Percentiles rank a stretch among this genome's conserved stretches.
phyloP scores from a whole-genome alignment of 495 filamentous ascomycete species.

The Podospora comata region DNA sequence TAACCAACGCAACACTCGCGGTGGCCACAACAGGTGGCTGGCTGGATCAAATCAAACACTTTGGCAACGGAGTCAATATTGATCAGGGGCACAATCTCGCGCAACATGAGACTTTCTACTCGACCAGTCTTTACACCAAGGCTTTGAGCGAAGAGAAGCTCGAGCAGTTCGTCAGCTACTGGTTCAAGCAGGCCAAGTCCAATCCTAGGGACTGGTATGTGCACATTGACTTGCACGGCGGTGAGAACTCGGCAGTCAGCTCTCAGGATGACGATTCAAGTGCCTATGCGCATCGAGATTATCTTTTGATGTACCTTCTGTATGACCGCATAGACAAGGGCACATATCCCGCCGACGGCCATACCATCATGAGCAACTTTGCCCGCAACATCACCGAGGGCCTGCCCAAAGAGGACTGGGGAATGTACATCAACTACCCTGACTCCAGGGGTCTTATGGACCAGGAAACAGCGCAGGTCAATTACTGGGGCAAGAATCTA shows the following conservation, averaged over 20 bases:
- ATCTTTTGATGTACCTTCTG: slow-evolving; percentile 44
- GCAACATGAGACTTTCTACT: slow-evolving; percentile 48
- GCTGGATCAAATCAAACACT: slow-evolving; percentile 43
- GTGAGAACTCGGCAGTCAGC: slow-evolving; percentile 41
- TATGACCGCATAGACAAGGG: slow-evolving; percentile 41
- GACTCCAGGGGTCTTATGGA: slow-evolving; percentile 34
- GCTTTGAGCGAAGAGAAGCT: slow-evolving; percentile 37
- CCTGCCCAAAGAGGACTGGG: slow-evolving; percentile 33
- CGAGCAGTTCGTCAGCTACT: slow-evolving; percentile 40
- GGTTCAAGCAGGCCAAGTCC: slow-evolving; percentile 42
- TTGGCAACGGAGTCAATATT: slow-evolving; percentile 38
- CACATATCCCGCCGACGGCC: slow-evolving; percentile 32
- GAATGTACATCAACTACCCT: slow-evolving; percentile 49
- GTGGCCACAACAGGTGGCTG: slow-evolving; percentile 35
- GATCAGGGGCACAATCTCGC: slow-evolving; percentile 35
- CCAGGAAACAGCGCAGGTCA: slow-evolving; percentile 36
- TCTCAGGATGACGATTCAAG: slow-evolving; percentile 28
- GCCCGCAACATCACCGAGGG: slow-evolving; percentile 34
- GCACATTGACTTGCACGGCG: slow-evolving; percentile 47
- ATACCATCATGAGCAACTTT: slow-evolving; percentile 38
- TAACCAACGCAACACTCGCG: slow-evolving; percentile 35
- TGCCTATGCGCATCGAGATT: slow-evolving; percentile 46
- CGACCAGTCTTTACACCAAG: slow-evolving; percentile 39
- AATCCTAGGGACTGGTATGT: slow-evolving; percentile 46
- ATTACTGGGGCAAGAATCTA: slow-evolving; percentile 57